phyloP scores from a whole-genome alignment of 805 yeast species.

The Grigorovia yakushimaensis region DNA sequence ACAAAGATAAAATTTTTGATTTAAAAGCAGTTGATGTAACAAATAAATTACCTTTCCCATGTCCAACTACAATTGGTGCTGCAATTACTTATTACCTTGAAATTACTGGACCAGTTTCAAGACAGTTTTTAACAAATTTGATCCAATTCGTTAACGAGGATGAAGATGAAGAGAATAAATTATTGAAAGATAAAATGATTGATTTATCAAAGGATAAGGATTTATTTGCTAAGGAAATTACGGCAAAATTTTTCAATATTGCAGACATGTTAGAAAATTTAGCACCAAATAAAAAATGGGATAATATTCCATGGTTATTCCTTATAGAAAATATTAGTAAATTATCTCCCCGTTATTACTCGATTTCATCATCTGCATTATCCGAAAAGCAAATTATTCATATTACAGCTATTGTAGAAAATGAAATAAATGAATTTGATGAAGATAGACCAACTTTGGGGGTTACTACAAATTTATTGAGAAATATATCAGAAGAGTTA shows the following conservation, averaged over 20 bases:
- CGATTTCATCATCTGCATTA: conserved; percentile 86
- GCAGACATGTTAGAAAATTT: conserved; percentile 62
- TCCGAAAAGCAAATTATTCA: conserved; percentile 68
- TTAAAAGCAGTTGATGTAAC: conserved; percentile 66
- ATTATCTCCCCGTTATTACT: conserved; percentile 90
- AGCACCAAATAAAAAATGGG: conserved; percentile 64
- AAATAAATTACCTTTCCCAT: conserved; percentile 50
- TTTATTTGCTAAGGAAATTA: conserved; percentile 56
- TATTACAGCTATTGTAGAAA: conserved; percentile 89
- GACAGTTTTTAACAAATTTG: conserved; percentile 71
- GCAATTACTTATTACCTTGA: conserved; percentile 80
- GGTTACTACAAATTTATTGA: conserved; percentile 82
- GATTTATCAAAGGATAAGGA: conserved; percentile 58
- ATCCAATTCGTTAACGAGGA: conserved; percentile 70
- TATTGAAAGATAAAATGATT: conserved; percentile 30
- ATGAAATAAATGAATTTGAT: conserved; percentile 27
- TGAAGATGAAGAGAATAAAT: neutral
- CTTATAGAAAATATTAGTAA: conserved; percentile 71
- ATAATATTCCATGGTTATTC: conserved; percentile 72
- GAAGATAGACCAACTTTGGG: conserved; percentile 38
- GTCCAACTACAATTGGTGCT: conserved; percentile 81
- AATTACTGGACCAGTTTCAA: conserved; percentile 85
- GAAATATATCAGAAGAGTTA: conserved; percentile 46
- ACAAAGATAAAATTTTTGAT: conserved; percentile 42
- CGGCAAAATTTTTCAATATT: conserved; percentile 52